These are phyloP conservation scores for Salicornia ramosissima DNA, from an alignment of 148 eudicot species.

Conservation along the genomic window DNA sequence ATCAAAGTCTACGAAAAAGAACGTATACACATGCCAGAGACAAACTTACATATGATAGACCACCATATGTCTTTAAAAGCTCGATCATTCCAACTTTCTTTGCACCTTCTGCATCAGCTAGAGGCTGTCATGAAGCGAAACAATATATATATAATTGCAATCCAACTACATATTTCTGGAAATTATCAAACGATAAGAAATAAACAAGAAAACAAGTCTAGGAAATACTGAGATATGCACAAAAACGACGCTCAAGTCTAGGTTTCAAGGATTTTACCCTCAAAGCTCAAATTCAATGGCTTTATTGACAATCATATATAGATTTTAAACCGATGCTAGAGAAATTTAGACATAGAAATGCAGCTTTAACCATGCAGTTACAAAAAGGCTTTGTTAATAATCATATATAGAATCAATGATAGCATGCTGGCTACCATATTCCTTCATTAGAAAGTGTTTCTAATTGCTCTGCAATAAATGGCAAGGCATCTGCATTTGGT, in stretches of 20 bases:
- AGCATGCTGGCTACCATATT: neutral
- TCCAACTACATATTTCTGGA: neutral
- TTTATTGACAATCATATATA: neutral
- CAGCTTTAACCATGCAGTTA: neutral
- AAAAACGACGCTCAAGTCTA: neutral
- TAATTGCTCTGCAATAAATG: neutral
- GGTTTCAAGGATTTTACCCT: slow-evolving; percentile 9
- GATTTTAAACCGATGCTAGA: neutral
- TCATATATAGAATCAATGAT: neutral
- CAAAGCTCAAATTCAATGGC: neutral
- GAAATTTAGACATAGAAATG: neutral
- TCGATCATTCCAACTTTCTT: slow-evolving; percentile 70
- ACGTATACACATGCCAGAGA: neutral
- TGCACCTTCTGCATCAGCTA: slow-evolving; percentile 99
- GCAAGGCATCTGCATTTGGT: neutral
- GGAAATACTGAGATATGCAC: neutral
- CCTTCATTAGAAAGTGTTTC: neutral
- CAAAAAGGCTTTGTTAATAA: neutral
- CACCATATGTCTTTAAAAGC: slow-evolving; percentile 75
- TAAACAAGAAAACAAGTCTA: neutral
- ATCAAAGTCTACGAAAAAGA: neutral
- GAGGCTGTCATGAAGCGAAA: slow-evolving; percentile 64
- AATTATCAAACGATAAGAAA: neutral
- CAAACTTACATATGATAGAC: slow-evolving; percentile 80
- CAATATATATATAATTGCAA: slow-evolving; percentile 5